Evolutionary conservation across 176 grass and related monocot genomes (phyloP).

Genomic region (Oryza officinalis): DNA sequence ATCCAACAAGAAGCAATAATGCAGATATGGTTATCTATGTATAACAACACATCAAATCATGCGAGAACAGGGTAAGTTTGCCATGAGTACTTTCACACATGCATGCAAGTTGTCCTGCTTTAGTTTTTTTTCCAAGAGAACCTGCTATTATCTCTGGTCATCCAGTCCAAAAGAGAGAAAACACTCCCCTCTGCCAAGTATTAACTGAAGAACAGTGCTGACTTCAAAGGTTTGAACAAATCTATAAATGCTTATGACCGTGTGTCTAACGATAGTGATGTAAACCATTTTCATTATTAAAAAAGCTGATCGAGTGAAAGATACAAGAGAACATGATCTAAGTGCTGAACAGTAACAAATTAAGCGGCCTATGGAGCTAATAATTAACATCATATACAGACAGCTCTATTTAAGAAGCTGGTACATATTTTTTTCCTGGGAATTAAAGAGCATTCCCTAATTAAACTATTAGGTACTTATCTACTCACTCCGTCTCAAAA

Average conservation of each 20-base stretch:
- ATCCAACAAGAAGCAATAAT: neutral
- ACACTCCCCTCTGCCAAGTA: neutral
- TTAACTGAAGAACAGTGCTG: neutral
- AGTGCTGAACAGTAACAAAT: no score
- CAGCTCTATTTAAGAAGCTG: neutral
- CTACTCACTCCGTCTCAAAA: no score
- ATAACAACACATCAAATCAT: neutral
- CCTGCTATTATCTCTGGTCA: neutral
- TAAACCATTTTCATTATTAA: no score
- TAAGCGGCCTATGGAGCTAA: no score
- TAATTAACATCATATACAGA: no score
- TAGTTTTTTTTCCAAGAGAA: constrained; percentile 18
- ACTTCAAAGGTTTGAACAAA: neutral
- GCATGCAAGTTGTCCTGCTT: neutral
- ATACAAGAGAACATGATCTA: no score
- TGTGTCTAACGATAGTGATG: no score
- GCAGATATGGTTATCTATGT: neutral
- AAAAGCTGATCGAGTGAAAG: no score
- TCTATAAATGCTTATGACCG: no score
- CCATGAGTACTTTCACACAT: neutral
- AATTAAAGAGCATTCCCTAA: neutral
- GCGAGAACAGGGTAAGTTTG: neutral
- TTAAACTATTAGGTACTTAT: no score
- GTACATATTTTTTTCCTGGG: neutral
- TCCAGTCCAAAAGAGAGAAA: constrained; percentile 8